Percentiles rank a stretch among this genome's conserved stretches.
Conservation (phyloP, 345 rosid genomes). For the Schrenkiella parvula region DNA sequence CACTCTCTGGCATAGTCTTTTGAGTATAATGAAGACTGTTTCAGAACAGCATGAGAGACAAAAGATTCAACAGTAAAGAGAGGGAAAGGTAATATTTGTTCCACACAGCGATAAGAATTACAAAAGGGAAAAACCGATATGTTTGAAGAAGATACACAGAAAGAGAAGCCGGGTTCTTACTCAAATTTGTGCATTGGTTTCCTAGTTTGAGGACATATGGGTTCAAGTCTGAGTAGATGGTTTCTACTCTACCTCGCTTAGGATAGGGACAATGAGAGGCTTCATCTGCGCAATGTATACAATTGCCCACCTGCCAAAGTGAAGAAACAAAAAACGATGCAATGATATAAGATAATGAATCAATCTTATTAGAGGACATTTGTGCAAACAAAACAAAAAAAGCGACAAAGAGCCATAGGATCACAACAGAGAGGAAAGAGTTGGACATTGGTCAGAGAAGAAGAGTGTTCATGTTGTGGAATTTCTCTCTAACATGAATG, state of each 20-base stretch:
- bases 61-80: background rate
- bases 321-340: background rate
- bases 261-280: constrained; percentile 91
- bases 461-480: background rate
- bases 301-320: constrained; percentile 82
- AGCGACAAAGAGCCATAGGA: background rate
- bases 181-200: constrained; percentile 12
- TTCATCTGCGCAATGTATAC: constrained; percentile 98
- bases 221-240: constrained; percentile 10
- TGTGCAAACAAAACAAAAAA: background rate
- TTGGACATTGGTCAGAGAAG: background rate
- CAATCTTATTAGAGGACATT: background rate
- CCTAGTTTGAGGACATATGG: background rate
- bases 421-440: background rate
- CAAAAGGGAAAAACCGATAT: constrained; percentile 7
- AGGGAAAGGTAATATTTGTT: background rate
- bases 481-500: background rate
- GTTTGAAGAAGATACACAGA: constrained; percentile 15
- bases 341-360: background rate
- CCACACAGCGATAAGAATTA: background rate
- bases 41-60: background rate
- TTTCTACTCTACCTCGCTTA: constrained; percentile 74
- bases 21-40: constrained; percentile 3
- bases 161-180: background rate
- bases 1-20: background rate